Evolutionary conservation across 208 protist genomes (phyloP).

Genomic region (Leishmania major): DNA sequence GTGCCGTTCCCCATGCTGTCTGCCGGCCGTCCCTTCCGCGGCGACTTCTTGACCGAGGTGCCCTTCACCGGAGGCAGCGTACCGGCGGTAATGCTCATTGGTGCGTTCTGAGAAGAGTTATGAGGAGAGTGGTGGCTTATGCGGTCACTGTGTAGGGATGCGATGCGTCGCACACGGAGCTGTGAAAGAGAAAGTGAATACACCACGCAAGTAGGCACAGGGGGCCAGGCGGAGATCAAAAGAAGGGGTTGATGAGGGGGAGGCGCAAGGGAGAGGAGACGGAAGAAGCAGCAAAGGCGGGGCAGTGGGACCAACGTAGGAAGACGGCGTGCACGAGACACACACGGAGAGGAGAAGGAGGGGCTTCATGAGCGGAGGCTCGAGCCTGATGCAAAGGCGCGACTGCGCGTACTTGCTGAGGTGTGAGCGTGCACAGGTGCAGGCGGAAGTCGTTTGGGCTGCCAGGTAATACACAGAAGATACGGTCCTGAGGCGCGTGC

Average conservation of each 20-base stretch:
- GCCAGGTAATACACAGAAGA: not conserved
- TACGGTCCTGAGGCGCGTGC: not conserved
- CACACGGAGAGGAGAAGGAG: not conserved
- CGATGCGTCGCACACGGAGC: not conserved
- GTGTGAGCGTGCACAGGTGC: not conserved
- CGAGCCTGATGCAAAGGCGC: not conserved
- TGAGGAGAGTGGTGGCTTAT: not conserved
- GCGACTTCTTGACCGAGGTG: conserved; percentile 11
- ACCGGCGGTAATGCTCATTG: conserved; percentile 14
- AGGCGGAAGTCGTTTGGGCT: not conserved
- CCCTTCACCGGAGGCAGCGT: conserved; percentile 24
- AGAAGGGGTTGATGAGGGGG: not conserved
- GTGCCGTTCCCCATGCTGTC: not conserved
- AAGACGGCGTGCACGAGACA: not conserved
- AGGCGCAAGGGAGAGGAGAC: not conserved
- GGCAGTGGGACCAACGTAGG: no score
- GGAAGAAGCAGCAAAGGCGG: not conserved
- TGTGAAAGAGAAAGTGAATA: not conserved
- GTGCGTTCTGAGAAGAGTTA: not conserved
- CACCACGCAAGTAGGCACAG: not conserved
- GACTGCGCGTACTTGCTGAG: not conserved
- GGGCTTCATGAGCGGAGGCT: not conserved
- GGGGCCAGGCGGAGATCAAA: not conserved
- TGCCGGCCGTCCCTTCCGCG: conserved; percentile 14
- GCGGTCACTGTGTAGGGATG: not conserved